Base-by-base conservation (phyloP, 2,329 filamentous ascomycete genomes). In the Fusarium piperis region DNA sequence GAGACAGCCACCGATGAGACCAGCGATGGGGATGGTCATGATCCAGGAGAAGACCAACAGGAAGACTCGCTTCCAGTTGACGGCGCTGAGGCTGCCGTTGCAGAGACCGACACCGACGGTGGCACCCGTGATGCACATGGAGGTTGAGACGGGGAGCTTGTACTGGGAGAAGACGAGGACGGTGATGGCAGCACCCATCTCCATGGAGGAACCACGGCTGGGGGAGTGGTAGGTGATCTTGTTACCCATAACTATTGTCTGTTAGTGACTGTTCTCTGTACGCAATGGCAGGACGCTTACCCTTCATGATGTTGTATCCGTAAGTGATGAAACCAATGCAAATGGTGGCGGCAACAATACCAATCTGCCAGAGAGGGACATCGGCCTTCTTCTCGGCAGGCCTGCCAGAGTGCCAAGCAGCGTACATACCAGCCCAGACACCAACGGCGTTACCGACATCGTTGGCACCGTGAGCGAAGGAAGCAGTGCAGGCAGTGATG, bases 221-320 rank as follows among this genome's bases (percentile, higher is more conserved):
- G 85, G 85, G 23, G 85, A 87, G 82, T 93, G 91, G 81, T 92
- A 92, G 64, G 91, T 93, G 79, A 93, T 90, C 82, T 92, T 92
- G 86, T 94, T 94, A 59, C 92, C 92, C 92, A 94, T 94, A 81
- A 93, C 90, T 90, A 72, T 55, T 20, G 10, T 53, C 18, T 53
- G 64, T 77, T 65, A 77, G 75, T n/a, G 15, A 0, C 0, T 35
- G 36, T 0, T 38, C 11, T 28, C 8, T 51, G n/a, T 39, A 11
- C 6, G 23, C 15, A 12, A 0, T 12, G n/a, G 1, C 23, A 33
- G 26, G 9, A 8, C 12, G 71, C 86, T 80, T 82, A 90, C 88
- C 90, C 84, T 93, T 93, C 92, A 94, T 94, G 83, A 94, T 94
- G 85, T 94, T 94, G 84, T 94, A 94, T 11, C 92, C 92, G 76